A percentile compares a stretch with the other conserved stretches of the same genome.
Evolutionary conservation across 345 rosid species (phyloP).

Genomic region (Hibiscus trionum): DNA sequence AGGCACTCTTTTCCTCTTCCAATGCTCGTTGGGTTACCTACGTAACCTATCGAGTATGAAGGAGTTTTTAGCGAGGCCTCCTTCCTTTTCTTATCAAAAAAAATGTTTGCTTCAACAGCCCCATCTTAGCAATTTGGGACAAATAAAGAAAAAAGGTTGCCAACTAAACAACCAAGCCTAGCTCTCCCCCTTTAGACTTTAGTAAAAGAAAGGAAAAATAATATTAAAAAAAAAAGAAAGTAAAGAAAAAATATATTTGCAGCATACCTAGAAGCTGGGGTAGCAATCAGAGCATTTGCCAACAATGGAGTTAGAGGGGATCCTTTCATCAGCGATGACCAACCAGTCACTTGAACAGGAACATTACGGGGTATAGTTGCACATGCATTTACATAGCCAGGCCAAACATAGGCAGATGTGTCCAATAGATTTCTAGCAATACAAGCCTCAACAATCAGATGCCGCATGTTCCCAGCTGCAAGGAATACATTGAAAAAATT

Average conservation of each 20-base stretch:
- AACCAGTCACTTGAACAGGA: conserved; percentile 48
- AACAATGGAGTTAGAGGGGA: conserved; percentile 70
- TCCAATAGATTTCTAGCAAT: conserved; percentile 85
- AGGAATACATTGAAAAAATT: conserved; percentile 5
- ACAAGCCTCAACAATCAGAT: conserved; percentile 93
- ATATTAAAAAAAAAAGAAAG: not conserved
- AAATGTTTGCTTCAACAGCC: not conserved
- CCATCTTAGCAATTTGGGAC: not conserved
- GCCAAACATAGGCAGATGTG: conserved; percentile 87
- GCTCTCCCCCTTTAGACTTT: not conserved
- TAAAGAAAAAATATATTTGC: not conserved
- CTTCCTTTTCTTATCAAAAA: no score
- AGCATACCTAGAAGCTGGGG: conserved; percentile 91
- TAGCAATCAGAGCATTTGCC: conserved; percentile 53
- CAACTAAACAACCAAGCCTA: not conserved
- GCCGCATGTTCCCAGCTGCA: conserved; percentile 93
- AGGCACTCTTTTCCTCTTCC: no score
- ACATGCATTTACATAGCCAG: conserved; percentile 58
- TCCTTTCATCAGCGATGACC: conserved; percentile 90
- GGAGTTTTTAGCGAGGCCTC: no score
- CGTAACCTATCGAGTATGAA: no score
- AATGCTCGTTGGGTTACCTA: no score
- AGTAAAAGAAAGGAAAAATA: not conserved
- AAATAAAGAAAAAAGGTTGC: not conserved
- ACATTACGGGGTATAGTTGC: conserved; percentile 46